phyloP scores from a whole-genome alignment of 805 yeast genomes.

The Ogataea wickerhamii region DNA sequence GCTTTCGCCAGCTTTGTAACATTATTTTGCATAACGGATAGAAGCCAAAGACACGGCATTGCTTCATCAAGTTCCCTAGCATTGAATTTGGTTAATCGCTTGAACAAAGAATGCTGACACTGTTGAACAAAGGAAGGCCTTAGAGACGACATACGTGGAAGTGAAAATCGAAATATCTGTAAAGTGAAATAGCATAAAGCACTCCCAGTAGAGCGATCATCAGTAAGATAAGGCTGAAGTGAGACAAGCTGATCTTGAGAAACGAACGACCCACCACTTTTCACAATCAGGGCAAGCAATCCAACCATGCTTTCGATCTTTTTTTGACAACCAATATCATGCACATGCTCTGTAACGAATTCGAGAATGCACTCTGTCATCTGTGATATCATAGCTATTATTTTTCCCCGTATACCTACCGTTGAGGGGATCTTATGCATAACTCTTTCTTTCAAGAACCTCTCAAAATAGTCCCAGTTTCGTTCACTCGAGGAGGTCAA shows the following conservation, averaged over 20 bases:
- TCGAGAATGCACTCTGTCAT: conserved; percentile 38
- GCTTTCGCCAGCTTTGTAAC: conserved; percentile 55
- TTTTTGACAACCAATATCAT: conserved; percentile 23
- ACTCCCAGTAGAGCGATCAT: conserved; percentile 40
- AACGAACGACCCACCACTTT: conserved; percentile 49
- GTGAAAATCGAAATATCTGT: conserved; percentile 48
- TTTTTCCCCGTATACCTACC: conserved; percentile 8
- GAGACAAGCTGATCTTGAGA: conserved; percentile 63
- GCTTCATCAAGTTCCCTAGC: conserved; percentile 67
- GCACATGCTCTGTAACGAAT: conserved; percentile 33
- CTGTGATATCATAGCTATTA: conserved; percentile 22
- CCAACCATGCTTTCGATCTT: conserved; percentile 39
- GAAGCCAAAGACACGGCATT: conserved; percentile 61
- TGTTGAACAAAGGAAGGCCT: conserved; percentile 48
- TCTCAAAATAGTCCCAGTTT: conserved; percentile 43
- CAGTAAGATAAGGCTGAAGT: conserved; percentile 60
- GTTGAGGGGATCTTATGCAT: conserved; percentile 30
- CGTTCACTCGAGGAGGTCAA: conserved; percentile 37
- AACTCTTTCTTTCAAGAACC: conserved; percentile 44
- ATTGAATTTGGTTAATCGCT: conserved; percentile 56
- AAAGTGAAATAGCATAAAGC: conserved; percentile 47
- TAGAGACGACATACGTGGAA: conserved; percentile 43
- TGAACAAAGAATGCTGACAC: conserved; percentile 50
- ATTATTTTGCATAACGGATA: conserved; percentile 46
- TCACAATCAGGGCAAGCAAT: conserved; percentile 54